Evolutionary conservation across 1,284 basidiomycete genomes (phyloP).

Genomic region (Nidula niveotomentosa): DNA sequence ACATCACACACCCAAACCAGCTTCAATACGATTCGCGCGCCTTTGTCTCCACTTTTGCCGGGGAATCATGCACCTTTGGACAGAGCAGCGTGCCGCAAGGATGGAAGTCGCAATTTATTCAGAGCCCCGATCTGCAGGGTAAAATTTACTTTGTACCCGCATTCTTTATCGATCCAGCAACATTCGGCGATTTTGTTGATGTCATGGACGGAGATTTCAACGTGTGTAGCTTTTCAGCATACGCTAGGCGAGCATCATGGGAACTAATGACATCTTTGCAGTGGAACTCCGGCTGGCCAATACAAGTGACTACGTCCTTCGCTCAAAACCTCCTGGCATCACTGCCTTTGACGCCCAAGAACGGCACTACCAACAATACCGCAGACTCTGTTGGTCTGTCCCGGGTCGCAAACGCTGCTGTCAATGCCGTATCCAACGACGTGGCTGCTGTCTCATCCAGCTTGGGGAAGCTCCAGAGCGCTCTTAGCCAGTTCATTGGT

Average conservation of each 20-base stretch:
- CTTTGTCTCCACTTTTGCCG: constrained; percentile 79
- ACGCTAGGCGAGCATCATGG: neutral
- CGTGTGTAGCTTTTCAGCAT: constrained; percentile 29
- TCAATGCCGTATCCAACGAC: constrained; percentile 7
- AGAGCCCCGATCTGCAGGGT: constrained; percentile 45
- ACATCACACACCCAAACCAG: constrained; percentile 63
- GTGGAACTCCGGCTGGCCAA: constrained; percentile 73
- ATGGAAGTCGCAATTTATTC: constrained; percentile 58
- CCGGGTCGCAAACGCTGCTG: constrained; percentile 6
- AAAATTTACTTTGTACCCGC: constrained; percentile 64
- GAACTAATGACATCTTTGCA: constrained; percentile 17
- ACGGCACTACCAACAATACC: constrained; percentile 5
- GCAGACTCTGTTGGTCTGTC: constrained; percentile 1
- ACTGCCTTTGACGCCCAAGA: constrained; percentile 12
- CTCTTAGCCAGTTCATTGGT: constrained; percentile 41
- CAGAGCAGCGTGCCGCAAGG: constrained; percentile 46
- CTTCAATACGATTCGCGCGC: constrained; percentile 52
- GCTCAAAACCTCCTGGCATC: constrained; percentile 26
- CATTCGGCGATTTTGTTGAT: constrained; percentile 44
- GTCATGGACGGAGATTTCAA: constrained; percentile 64
- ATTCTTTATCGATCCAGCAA: constrained; percentile 60
- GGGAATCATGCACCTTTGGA: constrained; percentile 76
- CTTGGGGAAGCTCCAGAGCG: constrained; percentile 25
- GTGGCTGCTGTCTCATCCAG: constrained; percentile 12
- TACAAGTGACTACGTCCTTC: constrained; percentile 45